Conservation (phyloP, 192 early-diverging fungal species). For the Gaertneriomyces semiglobifer region DNA sequence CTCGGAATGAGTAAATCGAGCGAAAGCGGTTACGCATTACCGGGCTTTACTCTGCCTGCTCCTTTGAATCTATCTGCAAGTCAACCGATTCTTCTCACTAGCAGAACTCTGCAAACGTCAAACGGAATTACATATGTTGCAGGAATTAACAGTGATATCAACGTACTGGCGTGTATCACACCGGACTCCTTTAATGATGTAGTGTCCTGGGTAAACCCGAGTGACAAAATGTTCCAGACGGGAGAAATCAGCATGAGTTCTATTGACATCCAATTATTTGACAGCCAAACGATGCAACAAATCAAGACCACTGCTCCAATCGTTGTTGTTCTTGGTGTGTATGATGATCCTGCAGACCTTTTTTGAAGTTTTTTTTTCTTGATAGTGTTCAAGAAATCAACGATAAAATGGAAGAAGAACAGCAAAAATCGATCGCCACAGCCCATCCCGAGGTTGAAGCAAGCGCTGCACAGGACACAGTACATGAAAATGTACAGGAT, state of each 20-base stretch:
- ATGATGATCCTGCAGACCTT: conserved; percentile 3
- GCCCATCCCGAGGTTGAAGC: neutral
- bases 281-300: neutral
- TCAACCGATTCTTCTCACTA: conserved; percentile 2
- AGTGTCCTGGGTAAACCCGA: neutral
- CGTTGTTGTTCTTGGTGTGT: neutral
- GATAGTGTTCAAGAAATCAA: conserved; percentile 1
- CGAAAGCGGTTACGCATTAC: neutral
- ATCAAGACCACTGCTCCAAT: neutral
- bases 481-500: neutral
- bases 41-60: neutral
- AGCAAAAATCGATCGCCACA: neutral
- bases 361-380: conserved; percentile 8
- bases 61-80: neutral
- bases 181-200: conserved; percentile 9
- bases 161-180: neutral
- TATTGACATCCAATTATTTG: conserved; percentile 3
- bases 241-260: neutral
- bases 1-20: conserved; percentile 9
- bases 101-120: neutral
- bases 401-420: neutral
- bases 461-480: neutral
- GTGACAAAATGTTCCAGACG: neutral
- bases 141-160: conserved; percentile 1
- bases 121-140: neutral